Evolutionary conservation across 495 filamentous ascomycete genomes (phyloP).

Genomic region (Schizothecium vesticola): DNA sequence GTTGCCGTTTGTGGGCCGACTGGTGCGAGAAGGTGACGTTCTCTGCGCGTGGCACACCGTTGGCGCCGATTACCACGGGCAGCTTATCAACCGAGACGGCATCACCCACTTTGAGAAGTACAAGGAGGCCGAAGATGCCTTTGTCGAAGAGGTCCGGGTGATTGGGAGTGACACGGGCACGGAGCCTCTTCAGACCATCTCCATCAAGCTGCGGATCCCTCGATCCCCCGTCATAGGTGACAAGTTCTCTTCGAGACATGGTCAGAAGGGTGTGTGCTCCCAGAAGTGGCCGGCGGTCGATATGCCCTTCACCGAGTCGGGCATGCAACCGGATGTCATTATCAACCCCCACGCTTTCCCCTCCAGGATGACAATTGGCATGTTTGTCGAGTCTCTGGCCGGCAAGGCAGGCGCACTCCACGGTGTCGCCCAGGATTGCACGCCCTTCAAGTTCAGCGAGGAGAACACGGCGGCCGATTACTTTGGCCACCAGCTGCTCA

Average conservation of each 20-base stretch:
- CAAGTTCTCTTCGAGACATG: slow-evolving; percentile 97
- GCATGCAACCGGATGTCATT: slow-evolving; percentile 94
- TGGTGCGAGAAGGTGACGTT: slow-evolving; percentile 72
- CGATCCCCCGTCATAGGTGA: slow-evolving; percentile 91
- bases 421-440: slow-evolving; percentile 88
- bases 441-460: slow-evolving; percentile 91
- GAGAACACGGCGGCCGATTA: slow-evolving; percentile 87
- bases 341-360: slow-evolving; percentile 99
- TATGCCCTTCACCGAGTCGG: slow-evolving; percentile 96
- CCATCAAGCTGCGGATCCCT: slow-evolving; percentile 88
- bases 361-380: slow-evolving; percentile 99
- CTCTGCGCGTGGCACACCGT: slow-evolving; percentile 89
- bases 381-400: slow-evolving; percentile 96
- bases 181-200: slow-evolving; percentile 77
- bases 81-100: slow-evolving; percentile 72
- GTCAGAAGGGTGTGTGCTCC: slow-evolving; percentile 95
- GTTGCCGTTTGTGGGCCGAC: slow-evolving; percentile 68
- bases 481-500: slow-evolving; percentile 90
- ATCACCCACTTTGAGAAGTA: slow-evolving; percentile 81
- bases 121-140: slow-evolving; percentile 82
- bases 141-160: slow-evolving; percentile 86
- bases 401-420: slow-evolving; percentile 93
- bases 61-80: slow-evolving; percentile 65
- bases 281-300: slow-evolving; percentile 92
- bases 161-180: slow-evolving; percentile 76